Percentiles rank a stretch among this genome's conserved stretches.
Evolutionary conservation across 129 eudicot species (phyloP).

Genomic region (Centrapalus pauciflorus): DNA sequence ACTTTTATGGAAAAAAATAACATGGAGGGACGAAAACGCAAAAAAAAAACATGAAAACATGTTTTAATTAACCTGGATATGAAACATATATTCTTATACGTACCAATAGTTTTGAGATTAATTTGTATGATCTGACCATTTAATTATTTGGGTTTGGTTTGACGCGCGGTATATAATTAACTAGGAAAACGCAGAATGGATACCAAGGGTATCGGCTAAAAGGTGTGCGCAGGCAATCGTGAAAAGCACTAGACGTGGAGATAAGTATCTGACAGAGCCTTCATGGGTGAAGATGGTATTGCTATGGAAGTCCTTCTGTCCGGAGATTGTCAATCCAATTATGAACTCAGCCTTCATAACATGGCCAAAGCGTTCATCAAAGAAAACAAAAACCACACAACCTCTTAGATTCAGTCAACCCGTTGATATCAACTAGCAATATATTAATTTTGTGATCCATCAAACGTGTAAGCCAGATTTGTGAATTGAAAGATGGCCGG

Average conservation of each 20-base stretch:
- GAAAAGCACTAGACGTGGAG: conserved; percentile 55
- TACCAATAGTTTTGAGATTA: no score
- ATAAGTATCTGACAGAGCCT: conserved; percentile 46
- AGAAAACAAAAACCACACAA: not conserved
- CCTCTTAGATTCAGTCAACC: not conserved
- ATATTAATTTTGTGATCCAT: no score
- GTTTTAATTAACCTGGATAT: no score
- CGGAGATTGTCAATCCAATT: conserved; percentile 40
- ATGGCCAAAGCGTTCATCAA: conserved; percentile 28
- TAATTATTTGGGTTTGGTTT: not conserved
- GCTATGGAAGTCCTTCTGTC: conserved; percentile 34
- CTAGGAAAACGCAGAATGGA: conserved; percentile 31
- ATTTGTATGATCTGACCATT: not conserved
- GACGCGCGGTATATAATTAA: not conserved
- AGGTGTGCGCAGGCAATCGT: conserved; percentile 49
- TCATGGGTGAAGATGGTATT: conserved; percentile 40
- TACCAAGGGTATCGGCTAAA: conserved; percentile 34
- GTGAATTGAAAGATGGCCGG: no score
- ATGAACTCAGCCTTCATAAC: conserved; percentile 27
- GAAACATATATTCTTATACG: no score
- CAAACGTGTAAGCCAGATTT: no score
- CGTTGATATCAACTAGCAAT: not conserved
- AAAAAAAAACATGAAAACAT: no score
- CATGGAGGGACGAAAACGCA: no score
- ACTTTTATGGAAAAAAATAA: no score